Evolutionary conservation across 108 stramenopile genomes (phyloP).

Genomic region (Fragilaria crotonensis): DNA sequence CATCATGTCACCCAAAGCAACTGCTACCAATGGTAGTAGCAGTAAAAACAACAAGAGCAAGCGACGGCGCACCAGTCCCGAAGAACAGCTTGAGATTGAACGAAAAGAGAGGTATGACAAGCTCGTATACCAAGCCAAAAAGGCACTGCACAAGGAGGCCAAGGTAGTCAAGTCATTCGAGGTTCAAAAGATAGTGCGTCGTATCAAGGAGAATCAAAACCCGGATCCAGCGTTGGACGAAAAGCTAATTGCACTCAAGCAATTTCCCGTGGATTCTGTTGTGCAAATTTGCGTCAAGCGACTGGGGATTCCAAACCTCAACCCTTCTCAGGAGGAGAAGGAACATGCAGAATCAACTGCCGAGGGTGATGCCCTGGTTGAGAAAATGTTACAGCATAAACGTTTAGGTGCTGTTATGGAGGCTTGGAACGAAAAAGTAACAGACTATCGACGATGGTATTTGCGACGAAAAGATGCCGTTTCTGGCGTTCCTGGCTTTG

Average conservation of each 20-base stretch:
- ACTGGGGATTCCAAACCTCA: slow-evolving; percentile 41
- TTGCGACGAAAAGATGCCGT: slow-evolving; percentile 21
- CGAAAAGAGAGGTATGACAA: slow-evolving; percentile 43
- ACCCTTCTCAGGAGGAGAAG: slow-evolving; percentile 14
- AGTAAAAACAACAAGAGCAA: slow-evolving; percentile 5
- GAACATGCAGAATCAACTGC: slow-evolving; percentile 1
- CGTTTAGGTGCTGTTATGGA: slow-evolving; percentile 46
- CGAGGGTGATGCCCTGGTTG: slow-evolving; percentile 31
- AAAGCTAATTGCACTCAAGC: slow-evolving; percentile 29
- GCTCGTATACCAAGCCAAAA: slow-evolving; percentile 33
- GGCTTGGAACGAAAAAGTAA: slow-evolving; percentile 59
- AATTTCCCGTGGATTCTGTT: slow-evolving; percentile 31
- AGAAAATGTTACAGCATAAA: slow-evolving; percentile 54
- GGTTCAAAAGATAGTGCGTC: slow-evolving; percentile 52
- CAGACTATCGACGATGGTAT: slow-evolving; percentile 58
- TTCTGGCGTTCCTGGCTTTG: background rate
- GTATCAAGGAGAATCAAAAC: slow-evolving; percentile 25
- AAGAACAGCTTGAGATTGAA: slow-evolving; percentile 23
- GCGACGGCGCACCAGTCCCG: slow-evolving; percentile 9
- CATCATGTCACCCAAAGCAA: background rate
- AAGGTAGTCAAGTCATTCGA: slow-evolving; percentile 58
- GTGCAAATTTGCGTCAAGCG: slow-evolving; percentile 44
- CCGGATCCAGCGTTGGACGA: slow-evolving; percentile 6
- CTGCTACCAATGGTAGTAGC: background rate
- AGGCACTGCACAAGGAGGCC: slow-evolving; percentile 47